Evolutionary conservation across 2,329 filamentous ascomycete genomes (phyloP), one percentile per base, ranked within the genome.

Genomic region (Ascochyta koolunga): DNA sequence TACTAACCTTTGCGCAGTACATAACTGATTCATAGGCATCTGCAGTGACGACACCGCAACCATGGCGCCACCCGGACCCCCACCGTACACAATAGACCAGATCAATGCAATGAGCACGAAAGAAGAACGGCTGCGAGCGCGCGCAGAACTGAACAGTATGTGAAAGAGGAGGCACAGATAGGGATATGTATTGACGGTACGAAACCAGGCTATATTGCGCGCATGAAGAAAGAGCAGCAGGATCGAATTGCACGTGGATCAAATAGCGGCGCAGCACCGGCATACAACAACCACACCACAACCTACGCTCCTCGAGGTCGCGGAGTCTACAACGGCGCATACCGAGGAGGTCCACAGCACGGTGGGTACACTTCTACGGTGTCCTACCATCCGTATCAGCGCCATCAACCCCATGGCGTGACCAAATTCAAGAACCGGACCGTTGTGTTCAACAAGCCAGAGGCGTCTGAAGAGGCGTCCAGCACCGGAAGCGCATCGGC

Each of bases 81-180:
- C 67, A 4, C 66, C 66, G 22, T 69, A 70, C 22, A 65, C 65
- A 1, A 48, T 48, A 15, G 64, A 66, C 33, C 62, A 67, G 38
- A 62, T 70, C 38, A 53, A 53, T n/a, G 57, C 61, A 11, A 65
- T 70, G 44, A 61, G 59, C 36, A 63, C 61, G 10, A 56, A 58
- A 9, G 54, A 59, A 29, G 64, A 65, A 33, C 48, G 54, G 25
- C 39, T 62, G 40, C 59, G 61, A 43, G 68, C 68, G 7, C 49
- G 49, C 37, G 66, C 68, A 35, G 66, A 67, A 47, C 45, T 68
- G n/a, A 59, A 51, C 40, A 69, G 68, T 69, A 67, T 24, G 67
- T 66, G 52, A 33, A 58, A 60, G 36, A 61, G 43, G 45, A 54
- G 45, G 35, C 18, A 19, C n/a, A 2, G 19, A 21, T 15, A 16